Evolutionary conservation across 192 early-diverging fungal genomes (phyloP).

Genomic region (Backusella tuberculispora): DNA sequence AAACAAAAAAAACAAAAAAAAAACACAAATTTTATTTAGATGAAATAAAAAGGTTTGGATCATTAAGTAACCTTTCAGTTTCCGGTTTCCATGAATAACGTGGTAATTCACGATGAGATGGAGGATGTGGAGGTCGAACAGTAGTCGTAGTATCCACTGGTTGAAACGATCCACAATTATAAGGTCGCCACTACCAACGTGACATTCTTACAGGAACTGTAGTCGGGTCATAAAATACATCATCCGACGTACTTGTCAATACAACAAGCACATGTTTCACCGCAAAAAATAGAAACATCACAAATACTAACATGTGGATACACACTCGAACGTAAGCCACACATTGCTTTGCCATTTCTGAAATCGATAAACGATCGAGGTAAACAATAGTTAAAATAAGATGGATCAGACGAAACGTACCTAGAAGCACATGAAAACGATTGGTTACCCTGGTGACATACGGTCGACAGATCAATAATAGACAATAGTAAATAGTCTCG

Average conservation of each 20-base stretch:
- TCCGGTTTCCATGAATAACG: background rate
- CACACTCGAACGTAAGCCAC: constrained; percentile 29
- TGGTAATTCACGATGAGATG: background rate
- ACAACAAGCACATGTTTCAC: constrained; percentile 24
- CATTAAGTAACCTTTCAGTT: background rate
- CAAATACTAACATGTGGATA: constrained; percentile 42
- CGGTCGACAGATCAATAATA: constrained; percentile 42
- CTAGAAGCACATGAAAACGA: constrained; percentile 40
- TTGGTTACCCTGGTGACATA: constrained; percentile 41
- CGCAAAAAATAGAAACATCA: constrained; percentile 43
- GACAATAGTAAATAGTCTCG: constrained; percentile 33
- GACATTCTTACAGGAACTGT: too few species aligned
- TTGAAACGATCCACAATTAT: too few species aligned
- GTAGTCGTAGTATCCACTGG: too few species aligned
- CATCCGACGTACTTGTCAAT: constrained; percentile 20
- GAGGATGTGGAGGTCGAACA: background rate
- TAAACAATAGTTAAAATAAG: constrained; percentile 24
- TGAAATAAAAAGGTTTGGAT: background rate
- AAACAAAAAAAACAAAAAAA: too few species aligned
- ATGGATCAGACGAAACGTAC: constrained; percentile 35
- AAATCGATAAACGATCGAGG: constrained; percentile 23
- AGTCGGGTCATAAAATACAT: background rate
- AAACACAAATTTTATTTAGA: too few species aligned
- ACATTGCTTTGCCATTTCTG: constrained; percentile 17
- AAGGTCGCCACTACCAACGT: too few species aligned